Base-by-base conservation (phyloP, 192 early-diverging fungal species). In the Spizellomyces punctatus region DNA sequence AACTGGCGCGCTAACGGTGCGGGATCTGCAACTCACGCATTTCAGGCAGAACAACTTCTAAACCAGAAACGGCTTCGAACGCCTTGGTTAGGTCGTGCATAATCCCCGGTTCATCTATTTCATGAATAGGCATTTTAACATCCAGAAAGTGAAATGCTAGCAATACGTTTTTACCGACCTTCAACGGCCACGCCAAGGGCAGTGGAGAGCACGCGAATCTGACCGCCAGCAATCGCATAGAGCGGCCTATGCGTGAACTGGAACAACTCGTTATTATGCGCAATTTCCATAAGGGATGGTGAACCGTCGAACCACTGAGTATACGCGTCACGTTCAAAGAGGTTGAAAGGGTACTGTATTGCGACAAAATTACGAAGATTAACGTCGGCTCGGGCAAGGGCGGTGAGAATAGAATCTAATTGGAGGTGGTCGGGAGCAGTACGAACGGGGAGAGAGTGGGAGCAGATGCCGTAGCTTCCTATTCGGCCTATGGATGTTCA, bases 161-260 rank as follows among this genome's bases (percentile, higher is more conserved):
- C 64, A 48, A 12, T 36, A 36, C 5, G 43, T 22, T 36, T 36
- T 36, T 3, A 36, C 27, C 27, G 27, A 36, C 27, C 63, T n/a
- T 72, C 64, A 16, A 36, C 69, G 22, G 10, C 22, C 12, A 60
- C 67, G 1, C 64, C 72, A 41, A 57, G 17, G 45, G n/a, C 48
- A 10, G 69, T 62, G 9, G 64, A 50, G 8, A 65, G 44, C 27
- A 67, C 46, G 52, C 76, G 50, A 57, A 83, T 85, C 22, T 78
- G 75, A 8, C 85, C 86, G 9, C 78, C 75, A 16, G 85, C 74
- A 72, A 93, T 90, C 0, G 84, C 82, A 62, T 85, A 86, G 69
- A 93, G 66, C 10, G 92, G 92, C 17, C 92, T 82, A 54, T 93
- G 90, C 19, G 88, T 89, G 50, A 91, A 83, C 10, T 88, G 72